Conservation (phyloP, 164 flowering plant species). For the Vitis rotundifolia region DNA sequence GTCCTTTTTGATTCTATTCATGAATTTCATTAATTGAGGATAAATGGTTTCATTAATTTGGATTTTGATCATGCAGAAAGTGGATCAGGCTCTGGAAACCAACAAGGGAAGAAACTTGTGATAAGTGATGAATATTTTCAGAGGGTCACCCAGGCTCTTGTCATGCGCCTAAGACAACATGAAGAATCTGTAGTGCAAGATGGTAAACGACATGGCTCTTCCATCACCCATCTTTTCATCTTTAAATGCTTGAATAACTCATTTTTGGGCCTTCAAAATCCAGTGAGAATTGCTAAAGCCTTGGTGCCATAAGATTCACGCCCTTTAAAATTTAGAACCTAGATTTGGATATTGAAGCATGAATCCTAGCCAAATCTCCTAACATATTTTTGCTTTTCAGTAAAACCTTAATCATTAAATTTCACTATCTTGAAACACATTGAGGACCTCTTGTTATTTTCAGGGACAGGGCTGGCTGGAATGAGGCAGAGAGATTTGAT, state of each 20-base stretch:
- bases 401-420: neutral
- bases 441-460: slow-evolving; percentile 6
- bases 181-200: slow-evolving; percentile 70
- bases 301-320: too few relatives aligned
- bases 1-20: neutral
- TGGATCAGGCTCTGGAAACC: slow-evolving; percentile 38
- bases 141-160: slow-evolving; percentile 82
- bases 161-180: slow-evolving; percentile 87
- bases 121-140: slow-evolving; percentile 85
- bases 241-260: neutral
- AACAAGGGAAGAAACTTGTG: slow-evolving; percentile 58
- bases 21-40: neutral
- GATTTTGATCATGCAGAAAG: slow-evolving; percentile 33
- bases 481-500: slow-evolving; percentile 93
- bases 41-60: neutral
- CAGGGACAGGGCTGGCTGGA: slow-evolving; percentile 84
- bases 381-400: too few relatives aligned
- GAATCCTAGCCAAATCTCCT: neutral
- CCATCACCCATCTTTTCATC: neutral
- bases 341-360: neutral
- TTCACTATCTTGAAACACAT: neutral
- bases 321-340: neutral
- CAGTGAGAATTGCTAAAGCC: too few relatives aligned
- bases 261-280: too few relatives aligned
- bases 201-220: slow-evolving; percentile 40